Evolutionary conservation across 2,329 filamentous ascomycete genomes (phyloP), one percentile per base, ranked within the genome.

Genomic region (Parastagonospora nodorum): DNA sequence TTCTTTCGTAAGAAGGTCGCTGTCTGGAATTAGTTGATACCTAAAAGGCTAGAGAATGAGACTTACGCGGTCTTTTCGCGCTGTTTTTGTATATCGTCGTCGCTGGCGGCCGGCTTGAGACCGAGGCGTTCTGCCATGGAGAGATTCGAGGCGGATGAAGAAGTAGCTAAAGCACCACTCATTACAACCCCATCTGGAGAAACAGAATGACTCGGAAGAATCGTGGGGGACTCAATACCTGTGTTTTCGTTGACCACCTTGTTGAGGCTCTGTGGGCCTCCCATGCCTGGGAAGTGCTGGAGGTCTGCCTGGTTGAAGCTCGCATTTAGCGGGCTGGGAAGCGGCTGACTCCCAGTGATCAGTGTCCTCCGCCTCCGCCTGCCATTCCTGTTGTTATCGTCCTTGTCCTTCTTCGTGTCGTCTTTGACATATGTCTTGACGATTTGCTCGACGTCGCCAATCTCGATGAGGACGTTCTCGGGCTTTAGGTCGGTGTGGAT

Each of bases 401-500:
- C 93, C 54, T 89, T 88, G 44, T 86, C 82, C 64, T 84, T 84
- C 63, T 84, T 79, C 15, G 78, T 47, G 42, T 94, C 89, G 55
- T 87, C 90, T 75, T 96, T 93, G 48, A 99, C 93, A 58, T 95
- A 93, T 53, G 90, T 92, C 77, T 96, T 93, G 51, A 99, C 94
- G 57, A 97, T 97, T 75, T 97, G 91, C 79, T 99, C 94, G 42
- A 99, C 94, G 66, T 99, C 94, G 61, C 94, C 94, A 69, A 99
- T 97, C 77, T 99, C 94, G 72, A 99, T 97, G 60, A 99, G 81
- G 29, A 99, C 94, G 70, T 99, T 99, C 74, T 99, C 94, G 41
- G 94, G 94, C 76, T 99, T 97, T 63, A 97, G 78, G 72, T 97
- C 93, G 53, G 94, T 97, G 76, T 99, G 94, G 69, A 99, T 97